Evolutionary conservation across 176 grass and related monocot species (phyloP), one percentile per base, ranked within the genome.

Genomic region (Musa troglodytarum): DNA sequence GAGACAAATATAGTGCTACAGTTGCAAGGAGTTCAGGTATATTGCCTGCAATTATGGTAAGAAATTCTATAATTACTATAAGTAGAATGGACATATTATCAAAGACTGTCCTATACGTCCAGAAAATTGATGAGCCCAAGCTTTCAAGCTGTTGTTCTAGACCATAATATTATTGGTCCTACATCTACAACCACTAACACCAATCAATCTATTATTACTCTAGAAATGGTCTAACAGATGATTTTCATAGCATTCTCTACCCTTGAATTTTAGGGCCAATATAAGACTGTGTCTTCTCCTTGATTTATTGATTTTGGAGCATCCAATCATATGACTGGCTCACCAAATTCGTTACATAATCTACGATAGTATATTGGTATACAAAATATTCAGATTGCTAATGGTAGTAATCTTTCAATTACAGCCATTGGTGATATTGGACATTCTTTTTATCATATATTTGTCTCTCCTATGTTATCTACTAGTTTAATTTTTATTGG

Each of bases 401-500:
- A 53, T 72, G 69, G 69, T 1, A 53, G 17, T 51, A 20, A 72
- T 50, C 19, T 51, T 72, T 50, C 22, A 22, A 22, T 22, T 25
- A 25, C 1, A 25, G 25, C 25, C 25, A 25, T 25, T 25, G 25
- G 25, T 74, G 71, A 20, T 55, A 28, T 74, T 3, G 52, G 71
- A 55, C 10, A 1, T 25, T 25, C 52, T 55, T 23, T 74, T 74
- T 24, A 11, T 56, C 6, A 1, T 74, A 25, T 25, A 25, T 54
- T 74, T 56, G 51, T 74, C 3, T 56, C 49, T 22, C 50, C 19
- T 73, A 6, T 16, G 23, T 20, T 73, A 0, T 74, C 20, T 74
- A 54, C 49, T 56, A 74, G 53, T 56, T 22, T 74, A 24, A 52
- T 74, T 16, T 74, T 52, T 14, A 9, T 74, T 74, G 52, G 72